Evolutionary conservation across 805 yeast species (phyloP), one percentile per base, ranked within the genome.

Genomic region (Zygosaccharomyces pseudorouxii): DNA sequence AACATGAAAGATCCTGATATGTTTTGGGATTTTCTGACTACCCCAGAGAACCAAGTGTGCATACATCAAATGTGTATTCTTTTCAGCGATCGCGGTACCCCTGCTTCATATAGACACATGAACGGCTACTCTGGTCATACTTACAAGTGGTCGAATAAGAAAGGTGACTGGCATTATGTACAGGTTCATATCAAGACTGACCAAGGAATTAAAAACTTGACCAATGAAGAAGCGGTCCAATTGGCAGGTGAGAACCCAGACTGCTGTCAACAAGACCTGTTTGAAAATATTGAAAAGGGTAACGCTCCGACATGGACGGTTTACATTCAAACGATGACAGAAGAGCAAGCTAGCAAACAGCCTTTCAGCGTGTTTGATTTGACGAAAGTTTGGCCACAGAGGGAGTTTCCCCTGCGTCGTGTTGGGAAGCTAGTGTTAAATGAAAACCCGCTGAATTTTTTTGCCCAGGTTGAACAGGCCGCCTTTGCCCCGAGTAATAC

Each of bases 301-400:
- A 84, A 87, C 52, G 65, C 59, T 62, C 96, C 96, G 55, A 76
- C 87, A 1, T 89, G 96, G 96, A 86, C 90, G 31, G 80, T 79
- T 53, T 87, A 84, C 70, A 71, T 89, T 46, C 96, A 89, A 74
- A 78, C 87, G 39, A 89, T 89, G 96, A 85, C 95, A 30, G 79
- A 79, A 52, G 86, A 81, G 58, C 82, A 89, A 70, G 89, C 95
- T 51, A 77, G 83, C 68, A 70, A 80, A 52, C 78, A 79, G 43
- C 84, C 84, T 64, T 88, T 85, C 71, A 84, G 92, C 5, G 90
- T 89, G 39, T 88, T 86, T 65, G 97, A 89, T 70, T 76, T 89
- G 68, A 89, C 97, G 55, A 89, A 89, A 74, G 85, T 86, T 48
- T 89, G 97, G 97, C 89, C 96, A 30, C 95, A 89, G 65, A 73